phyloP scores from a whole-genome alignment of 108 stramenopile species.

The Hondaea fermentalgiana region DNA sequence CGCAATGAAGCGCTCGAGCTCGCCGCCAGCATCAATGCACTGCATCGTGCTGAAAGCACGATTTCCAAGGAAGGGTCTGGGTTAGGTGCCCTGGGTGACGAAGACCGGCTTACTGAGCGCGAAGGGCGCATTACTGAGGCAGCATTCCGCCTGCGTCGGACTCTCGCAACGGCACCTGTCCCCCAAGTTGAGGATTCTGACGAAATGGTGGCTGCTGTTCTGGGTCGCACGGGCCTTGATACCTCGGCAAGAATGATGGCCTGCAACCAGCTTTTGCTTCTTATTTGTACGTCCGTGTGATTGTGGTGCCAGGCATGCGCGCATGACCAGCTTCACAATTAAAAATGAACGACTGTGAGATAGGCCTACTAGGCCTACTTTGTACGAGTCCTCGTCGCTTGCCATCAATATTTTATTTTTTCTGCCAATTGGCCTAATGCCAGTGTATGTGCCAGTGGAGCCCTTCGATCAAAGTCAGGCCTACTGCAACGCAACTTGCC shows the following conservation, averaged over 20 bases:
- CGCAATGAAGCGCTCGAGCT: not conserved
- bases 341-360: not conserved
- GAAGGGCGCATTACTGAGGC: not conserved
- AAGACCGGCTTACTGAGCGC: not conserved
- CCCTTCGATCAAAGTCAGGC: no score
- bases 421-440: no score
- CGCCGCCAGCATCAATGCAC: not conserved
- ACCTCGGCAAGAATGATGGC: not conserved
- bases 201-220: not conserved
- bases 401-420: not conserved
- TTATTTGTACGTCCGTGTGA: not conserved
- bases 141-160: not conserved
- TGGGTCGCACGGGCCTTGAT: not conserved
- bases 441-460: no score
- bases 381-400: not conserved
- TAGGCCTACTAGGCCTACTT: not conserved
- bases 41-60: not conserved
- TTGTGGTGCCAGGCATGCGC: not conserved
- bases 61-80: not conserved
- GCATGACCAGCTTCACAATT: not conserved
- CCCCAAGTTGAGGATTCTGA: not conserved
- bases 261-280: not conserved
- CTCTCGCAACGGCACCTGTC: not conserved
- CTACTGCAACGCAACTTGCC: no score
- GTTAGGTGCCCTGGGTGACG: not conserved